A percentile compares a stretch with the other conserved stretches of the same genome.
phyloP scores from a whole-genome alignment of 306 rosid genomes.

The Quercus robur region DNA sequence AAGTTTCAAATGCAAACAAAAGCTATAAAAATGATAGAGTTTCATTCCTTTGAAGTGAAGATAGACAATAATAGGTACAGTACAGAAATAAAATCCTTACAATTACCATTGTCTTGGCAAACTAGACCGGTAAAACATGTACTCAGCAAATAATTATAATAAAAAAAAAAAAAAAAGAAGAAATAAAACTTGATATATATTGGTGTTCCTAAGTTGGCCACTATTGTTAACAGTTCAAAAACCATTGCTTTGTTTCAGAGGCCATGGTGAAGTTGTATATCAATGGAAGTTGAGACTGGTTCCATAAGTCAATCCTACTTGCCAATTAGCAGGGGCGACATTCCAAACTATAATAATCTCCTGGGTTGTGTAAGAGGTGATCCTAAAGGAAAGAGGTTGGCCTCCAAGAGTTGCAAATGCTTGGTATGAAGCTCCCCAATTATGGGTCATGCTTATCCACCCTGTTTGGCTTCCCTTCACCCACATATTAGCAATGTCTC shows the following conservation, averaged over 20 bases:
- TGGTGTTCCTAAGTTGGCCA: background rate
- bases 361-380: constrained; percentile 65
- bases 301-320: constrained; percentile 55
- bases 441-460: constrained; percentile 90
- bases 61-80: too few species aligned
- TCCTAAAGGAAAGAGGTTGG: constrained; percentile 71
- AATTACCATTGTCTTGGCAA: too few species aligned
- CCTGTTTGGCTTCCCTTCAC: constrained; percentile 81
- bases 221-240: background rate
- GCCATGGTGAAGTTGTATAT: background rate
- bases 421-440: constrained; percentile 96
- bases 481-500: constrained; percentile 63
- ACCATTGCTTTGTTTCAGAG: background rate
- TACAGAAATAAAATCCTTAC: too few species aligned
- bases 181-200: background rate
- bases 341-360: constrained; percentile 64
- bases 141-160: background rate
- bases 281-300: constrained; percentile 51
- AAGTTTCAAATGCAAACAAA: too few species aligned
- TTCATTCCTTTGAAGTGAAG: too few species aligned
- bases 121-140: background rate
- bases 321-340: constrained; percentile 72
- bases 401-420: constrained; percentile 73
- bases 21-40: too few species aligned
- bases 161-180: too few species aligned